Base-by-base conservation (phyloP, 2,329 filamentous ascomycete genomes). In the Phaeophleospora eucalypticola region DNA sequence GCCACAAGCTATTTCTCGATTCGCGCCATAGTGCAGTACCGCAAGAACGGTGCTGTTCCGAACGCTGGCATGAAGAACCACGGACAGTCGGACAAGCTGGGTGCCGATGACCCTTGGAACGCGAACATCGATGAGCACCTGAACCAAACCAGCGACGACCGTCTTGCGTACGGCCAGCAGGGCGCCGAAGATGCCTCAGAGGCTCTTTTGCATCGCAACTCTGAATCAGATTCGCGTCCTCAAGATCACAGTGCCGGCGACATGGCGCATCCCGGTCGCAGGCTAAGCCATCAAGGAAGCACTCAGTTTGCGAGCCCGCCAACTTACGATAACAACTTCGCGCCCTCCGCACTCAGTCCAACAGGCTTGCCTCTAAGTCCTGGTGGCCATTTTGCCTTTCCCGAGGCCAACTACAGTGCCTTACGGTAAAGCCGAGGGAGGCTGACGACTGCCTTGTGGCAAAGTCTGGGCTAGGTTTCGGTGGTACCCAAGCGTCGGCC, bases 21-120 rank as follows among this genome's bases (percentile, higher is more conserved):
- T 58, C 73, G 76, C 59, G 78, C 75, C 51, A 69, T 80, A 46
- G 67, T 73, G 61, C 72, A 79, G 57, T 81, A 77, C 68, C 75
- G 77, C 52, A 73, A 74, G 53, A 78, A 77, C 38, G 79, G 79
- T 49, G 72, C 73, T 39, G 69, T 80, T 46, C 78, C 78, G 18
- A 53, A 45, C 14, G 42, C 45, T 14, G 60, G 63, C 42, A 68
- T 70, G 35, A 69, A 71, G 32, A 71, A 73, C 41, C 68, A 70
- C 33, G 67, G 68, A 17, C 45, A 45, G 36, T 45, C 41, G 20
- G 49, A 51, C 20, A 49, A 60, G 20, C 42, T 56, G 36, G 56
- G 52, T 33, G 39, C 43, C n/a, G 71, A 73, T 45, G 71, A 72
- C 55, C 65, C 68, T 14, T 71, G 72, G 72, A 68, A 66, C 24